These are phyloP conservation scores for Toxicodendron radicans DNA, from an alignment of 345 rosid species.

Conservation along the genomic window DNA sequence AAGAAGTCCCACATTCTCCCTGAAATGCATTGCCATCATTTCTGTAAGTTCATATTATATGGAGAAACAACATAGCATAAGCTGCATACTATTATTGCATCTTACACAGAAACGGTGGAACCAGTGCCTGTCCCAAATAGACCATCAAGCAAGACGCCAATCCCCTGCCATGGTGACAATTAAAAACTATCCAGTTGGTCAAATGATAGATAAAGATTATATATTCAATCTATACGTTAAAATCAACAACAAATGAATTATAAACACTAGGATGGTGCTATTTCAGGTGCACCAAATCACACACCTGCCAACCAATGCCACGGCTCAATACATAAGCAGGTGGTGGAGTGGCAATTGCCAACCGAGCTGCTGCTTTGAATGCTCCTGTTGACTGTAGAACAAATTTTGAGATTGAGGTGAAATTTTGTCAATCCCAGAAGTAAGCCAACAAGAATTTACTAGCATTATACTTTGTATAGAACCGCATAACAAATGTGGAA, in stretches of 20 bases:
- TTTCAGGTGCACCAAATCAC: conserved; percentile 10
- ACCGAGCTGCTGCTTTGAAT: conserved; percentile 90
- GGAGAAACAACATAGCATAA: not conserved
- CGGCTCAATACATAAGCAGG: conserved; percentile 96
- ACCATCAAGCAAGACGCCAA: conserved; percentile 88
- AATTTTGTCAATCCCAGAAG: conserved; percentile 9
- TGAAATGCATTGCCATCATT: conserved; percentile 30
- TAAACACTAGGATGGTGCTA: not conserved
- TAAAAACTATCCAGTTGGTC: not conserved
- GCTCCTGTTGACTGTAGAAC: conserved; percentile 85
- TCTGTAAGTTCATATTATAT: not conserved
- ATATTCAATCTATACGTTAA: not conserved
- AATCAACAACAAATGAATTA: not conserved
- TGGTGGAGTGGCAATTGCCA: conserved; percentile 98
- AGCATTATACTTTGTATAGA: not conserved
- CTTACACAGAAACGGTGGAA: conserved; percentile 92
- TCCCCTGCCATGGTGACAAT: conserved; percentile 54
- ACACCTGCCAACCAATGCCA: conserved; percentile 99
- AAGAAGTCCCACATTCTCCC: conserved; percentile 95
- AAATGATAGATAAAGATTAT: not conserved
- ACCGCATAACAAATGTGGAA: not conserved
- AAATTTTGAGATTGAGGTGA: conserved; percentile 9
- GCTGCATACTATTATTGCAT: conserved; percentile 9
- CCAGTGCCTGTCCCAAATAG: conserved; percentile 95
- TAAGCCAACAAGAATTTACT: not conserved